Conservation (phyloP, 73 alveolate species). For the Stentor roeselii region DNA sequence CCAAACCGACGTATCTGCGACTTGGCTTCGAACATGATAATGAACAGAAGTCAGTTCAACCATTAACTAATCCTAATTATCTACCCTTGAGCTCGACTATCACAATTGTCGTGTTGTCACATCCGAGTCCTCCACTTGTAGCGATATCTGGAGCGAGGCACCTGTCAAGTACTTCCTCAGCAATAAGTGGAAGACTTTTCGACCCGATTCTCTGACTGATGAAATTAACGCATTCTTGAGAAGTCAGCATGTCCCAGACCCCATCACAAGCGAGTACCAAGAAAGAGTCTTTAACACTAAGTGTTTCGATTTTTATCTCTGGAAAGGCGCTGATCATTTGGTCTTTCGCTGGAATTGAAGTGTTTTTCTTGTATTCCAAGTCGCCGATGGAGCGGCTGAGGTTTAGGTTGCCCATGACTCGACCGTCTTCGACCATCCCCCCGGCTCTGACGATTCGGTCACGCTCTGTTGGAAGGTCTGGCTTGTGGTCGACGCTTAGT, state of each 20-base stretch:
- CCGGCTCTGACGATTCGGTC: conserved; percentile 82
- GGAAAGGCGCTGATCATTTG: conserved; percentile 82
- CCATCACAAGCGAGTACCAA: conserved; percentile 61
- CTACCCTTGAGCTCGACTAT: conserved; percentile 53
- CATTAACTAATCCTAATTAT: no score
- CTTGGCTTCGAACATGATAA: background rate
- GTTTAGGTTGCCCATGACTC: conserved; percentile 85
- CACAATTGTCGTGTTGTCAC: conserved; percentile 74
- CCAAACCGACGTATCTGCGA: background rate
- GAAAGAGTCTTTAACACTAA: conserved; percentile 30
- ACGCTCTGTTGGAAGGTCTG: conserved; percentile 77
- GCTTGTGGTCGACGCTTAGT: conserved; percentile 87
- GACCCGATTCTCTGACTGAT: conserved; percentile 8
- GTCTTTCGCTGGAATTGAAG: conserved; percentile 40
- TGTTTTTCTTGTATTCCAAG: conserved; percentile 71
- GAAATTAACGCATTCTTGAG: conserved; percentile 23
- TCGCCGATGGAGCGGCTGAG: conserved; percentile 96
- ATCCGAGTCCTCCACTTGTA: conserved; percentile 63
- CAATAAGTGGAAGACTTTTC: background rate
- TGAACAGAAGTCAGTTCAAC: no score
- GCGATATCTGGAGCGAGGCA: conserved; percentile 40
- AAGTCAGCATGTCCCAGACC: conserved; percentile 43
- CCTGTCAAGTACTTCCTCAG: conserved; percentile 36
- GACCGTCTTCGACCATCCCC: conserved; percentile 77
- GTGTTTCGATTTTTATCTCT: conserved; percentile 53